A percentile compares a stretch with the other conserved stretches of the same genome.
phyloP scores from a whole-genome alignment of 2,329 filamentous ascomycete species.

The Colletotrichum kahawae region DNA sequence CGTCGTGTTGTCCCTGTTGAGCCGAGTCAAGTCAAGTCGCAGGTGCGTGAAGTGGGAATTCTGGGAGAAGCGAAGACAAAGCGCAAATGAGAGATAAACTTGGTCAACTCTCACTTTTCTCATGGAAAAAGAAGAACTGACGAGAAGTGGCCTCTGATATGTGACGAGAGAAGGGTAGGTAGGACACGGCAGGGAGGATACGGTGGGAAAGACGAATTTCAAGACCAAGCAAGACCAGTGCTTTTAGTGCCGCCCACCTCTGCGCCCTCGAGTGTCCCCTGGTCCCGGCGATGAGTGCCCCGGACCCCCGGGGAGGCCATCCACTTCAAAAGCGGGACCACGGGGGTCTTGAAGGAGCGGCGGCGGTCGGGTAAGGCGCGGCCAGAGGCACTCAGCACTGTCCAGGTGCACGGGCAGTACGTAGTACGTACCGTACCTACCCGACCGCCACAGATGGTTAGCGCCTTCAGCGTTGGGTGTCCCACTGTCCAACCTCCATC shows the following conservation, averaged over 20 bases:
- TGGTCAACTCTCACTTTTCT: conserved; percentile 16
- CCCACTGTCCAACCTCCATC: not conserved
- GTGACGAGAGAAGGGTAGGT: not conserved
- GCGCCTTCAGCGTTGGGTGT: not conserved
- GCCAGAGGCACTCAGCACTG: not conserved
- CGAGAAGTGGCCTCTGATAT: conserved; percentile 11
- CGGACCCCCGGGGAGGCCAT: not conserved
- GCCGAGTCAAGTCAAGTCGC: not conserved
- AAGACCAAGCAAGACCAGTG: conserved; percentile 5
- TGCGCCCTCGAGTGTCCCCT: not conserved
- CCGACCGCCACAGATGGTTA: not conserved
- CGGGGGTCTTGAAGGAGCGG: not conserved
- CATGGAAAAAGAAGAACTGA: not conserved
- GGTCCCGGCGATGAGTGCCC: conserved; percentile 15
- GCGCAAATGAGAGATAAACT: not conserved
- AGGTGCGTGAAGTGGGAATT: not conserved
- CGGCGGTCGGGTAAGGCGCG: conserved; percentile 10
- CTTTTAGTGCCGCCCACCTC: not conserved
- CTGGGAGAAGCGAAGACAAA: not conserved
- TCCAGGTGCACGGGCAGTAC: not conserved
- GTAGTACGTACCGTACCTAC: not conserved
- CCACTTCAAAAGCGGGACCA: not conserved
- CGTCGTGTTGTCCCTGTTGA: not conserved
- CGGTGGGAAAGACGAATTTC: not conserved
- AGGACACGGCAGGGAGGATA: not conserved